Evolutionary conservation across 805 yeast species (phyloP), one percentile per base, ranked within the genome.

Genomic region (Suhomyces faveliae): DNA sequence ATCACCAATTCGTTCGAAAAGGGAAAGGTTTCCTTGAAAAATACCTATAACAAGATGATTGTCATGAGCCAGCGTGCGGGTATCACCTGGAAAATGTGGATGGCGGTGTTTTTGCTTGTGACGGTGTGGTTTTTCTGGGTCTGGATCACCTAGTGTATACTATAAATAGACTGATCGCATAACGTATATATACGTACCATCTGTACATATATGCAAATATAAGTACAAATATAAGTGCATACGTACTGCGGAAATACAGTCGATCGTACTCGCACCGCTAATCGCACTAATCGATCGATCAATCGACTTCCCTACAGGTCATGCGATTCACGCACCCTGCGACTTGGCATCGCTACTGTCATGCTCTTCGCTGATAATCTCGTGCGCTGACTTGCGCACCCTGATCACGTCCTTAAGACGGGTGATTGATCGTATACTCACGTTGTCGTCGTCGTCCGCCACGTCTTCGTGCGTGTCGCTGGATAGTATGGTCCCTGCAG

Each of bases 51-150:
- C 55, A 59, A 62, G 47, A 73, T 73, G 78, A 64, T 73, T 42
- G 58, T 67, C 23, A 72, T 73, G 78, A 71, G 77, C 59, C 66
- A 71, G 59, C 56, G 71, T 35, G 77, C 77, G 11, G 78, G 78
- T 2, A 71, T 73, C 40, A 62, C 70, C 39, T 73, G 77, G 73
- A 60, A 64, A 45, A 68, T 70, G 74, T 73, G 78, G 78, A 57
- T 71, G 37, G 53, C 56, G 25, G 75, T 73, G 50, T 73, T 73
- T 54, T 42, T 53, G 29, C 38, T 69, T 17, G 73, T 73, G 22
- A 58, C 64, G 42, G 30, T 67, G 39, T 70, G 69, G 67, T 73
- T 73, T 50, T 66, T 70, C 56, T 73, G 69, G 62, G 69, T 73
- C 21, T 73, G 78, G 78, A 45, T 70, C 38, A 56, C 58, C 40